phyloP scores from a whole-genome alignment of 176 grass and related monocot species.

The Phoenix dactylifera region DNA sequence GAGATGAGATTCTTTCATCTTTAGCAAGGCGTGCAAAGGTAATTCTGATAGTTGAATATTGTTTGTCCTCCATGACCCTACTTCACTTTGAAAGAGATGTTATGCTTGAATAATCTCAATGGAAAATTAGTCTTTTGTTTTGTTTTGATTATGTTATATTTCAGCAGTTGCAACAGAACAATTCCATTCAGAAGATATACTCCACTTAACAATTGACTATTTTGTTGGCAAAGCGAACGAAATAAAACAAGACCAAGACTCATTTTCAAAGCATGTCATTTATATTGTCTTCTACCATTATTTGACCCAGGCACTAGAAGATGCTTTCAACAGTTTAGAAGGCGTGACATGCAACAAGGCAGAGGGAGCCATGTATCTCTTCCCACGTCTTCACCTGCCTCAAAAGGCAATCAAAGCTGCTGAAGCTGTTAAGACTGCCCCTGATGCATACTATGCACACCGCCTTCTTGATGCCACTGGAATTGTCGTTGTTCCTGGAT shows the following conservation, averaged over 20 bases:
- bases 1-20: conserved; percentile 74
- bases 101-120: no score
- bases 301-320: conserved; percentile 73
- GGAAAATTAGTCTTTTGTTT: no score
- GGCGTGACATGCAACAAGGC: conserved; percentile 93
- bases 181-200: no score
- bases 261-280: no score
- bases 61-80: no score
- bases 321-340: conserved; percentile 90
- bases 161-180: no score
- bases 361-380: neutral
- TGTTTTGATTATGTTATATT: no score
- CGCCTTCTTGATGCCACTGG: conserved; percentile 45
- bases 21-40: conserved; percentile 85
- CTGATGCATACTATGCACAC: conserved; percentile 57
- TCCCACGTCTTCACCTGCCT: conserved; percentile 42
- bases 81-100: no score
- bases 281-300: neutral
- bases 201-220: no score
- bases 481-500: conserved; percentile 54
- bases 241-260: no score
- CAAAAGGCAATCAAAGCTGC: conserved; percentile 72
- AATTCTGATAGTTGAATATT: neutral
- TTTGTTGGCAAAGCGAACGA: no score
- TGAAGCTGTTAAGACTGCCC: conserved; percentile 39